Percentiles rank a stretch among this genome's conserved stretches.
Conservation (phyloP, 169 alveolate species). For the Cardiosporidium cionae region DNA sequence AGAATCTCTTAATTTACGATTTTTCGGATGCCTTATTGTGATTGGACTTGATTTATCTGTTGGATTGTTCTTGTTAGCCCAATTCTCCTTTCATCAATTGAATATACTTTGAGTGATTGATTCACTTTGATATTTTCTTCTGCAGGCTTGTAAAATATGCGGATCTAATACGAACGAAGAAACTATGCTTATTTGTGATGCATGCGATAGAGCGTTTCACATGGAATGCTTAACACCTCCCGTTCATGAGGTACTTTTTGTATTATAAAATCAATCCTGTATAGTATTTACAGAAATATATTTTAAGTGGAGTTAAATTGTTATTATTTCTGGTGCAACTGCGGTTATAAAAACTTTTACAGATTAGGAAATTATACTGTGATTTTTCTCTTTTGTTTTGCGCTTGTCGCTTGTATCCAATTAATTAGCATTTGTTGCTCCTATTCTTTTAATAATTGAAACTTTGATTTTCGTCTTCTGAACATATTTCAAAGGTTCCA, state of each 20-base stretch:
- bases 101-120: no score
- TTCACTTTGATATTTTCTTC: neutral
- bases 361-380: neutral
- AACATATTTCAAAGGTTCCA: slow-evolving; percentile 1
- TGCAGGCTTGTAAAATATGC: slow-evolving; percentile 12
- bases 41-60: no score
- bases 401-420: neutral
- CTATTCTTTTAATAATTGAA: neutral
- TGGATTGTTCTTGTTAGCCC: no score
- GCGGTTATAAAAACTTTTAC: neutral
- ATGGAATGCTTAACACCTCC: slow-evolving; percentile 40
- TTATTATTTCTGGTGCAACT: neutral
- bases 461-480: neutral
- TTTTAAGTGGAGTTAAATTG: neutral
- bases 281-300: neutral
- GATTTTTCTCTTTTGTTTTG: neutral
- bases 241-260: slow-evolving; percentile 2
- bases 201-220: slow-evolving; percentile 52
- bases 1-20: no score
- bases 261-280: no score
- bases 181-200: slow-evolving; percentile 45
- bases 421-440: neutral
- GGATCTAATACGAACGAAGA: slow-evolving; percentile 21
- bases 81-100: no score
- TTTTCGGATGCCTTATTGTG: no score